Evolutionary conservation across 352 stramenopile species (phyloP), one percentile per base, ranked within the genome.

Genomic region (Globisporangium iwayamae): DNA sequence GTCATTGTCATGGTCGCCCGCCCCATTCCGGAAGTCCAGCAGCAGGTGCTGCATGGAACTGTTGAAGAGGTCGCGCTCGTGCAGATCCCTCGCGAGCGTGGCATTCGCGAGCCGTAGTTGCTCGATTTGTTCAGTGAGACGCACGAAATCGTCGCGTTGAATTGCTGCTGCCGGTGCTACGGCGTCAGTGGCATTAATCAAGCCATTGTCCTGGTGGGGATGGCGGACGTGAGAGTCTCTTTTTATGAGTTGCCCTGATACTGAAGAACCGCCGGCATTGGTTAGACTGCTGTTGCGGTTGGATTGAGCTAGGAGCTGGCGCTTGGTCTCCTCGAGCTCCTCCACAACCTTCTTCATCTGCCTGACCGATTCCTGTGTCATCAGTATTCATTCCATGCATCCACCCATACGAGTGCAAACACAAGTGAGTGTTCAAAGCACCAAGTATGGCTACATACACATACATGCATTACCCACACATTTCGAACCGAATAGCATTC

Each of bases 11-110:
- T 39, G 20, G 2, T 52, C 65, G 46, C 76, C 63, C 4, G 8
- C 5, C 14, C 63, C 36, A 3, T 61, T 66, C 16, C 69, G 57
- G 50, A 82, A 76, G 5, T 81, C 74, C 18, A 85, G 64, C 63
- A 89, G 56, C 46, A 89, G 64, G 55, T 87, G 83, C 63, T 87
- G 77, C 65, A 79, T 73, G 52, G 78, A 76, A 38, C 72, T 81
- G 25, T 71, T 75, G 25, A 75, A 73, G 5, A 87, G 66, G 54
- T 89, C 80, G n/a, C 74, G 72, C 57, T 79, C 63, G 11, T 73
- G 70, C 13, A 89, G 55, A 8, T 76, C 61, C 6, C 71, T 38
- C 0, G 62, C 69, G 68, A 89, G 78, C 34, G 61, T 56, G n/a
- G 75, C 67, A 46, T 89, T 87, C 48, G 73, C 72, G 9, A 66